phyloP scores from a whole-genome alignment of 1,284 basidiomycete genomes.

The Pseudozyma sp. region DNA sequence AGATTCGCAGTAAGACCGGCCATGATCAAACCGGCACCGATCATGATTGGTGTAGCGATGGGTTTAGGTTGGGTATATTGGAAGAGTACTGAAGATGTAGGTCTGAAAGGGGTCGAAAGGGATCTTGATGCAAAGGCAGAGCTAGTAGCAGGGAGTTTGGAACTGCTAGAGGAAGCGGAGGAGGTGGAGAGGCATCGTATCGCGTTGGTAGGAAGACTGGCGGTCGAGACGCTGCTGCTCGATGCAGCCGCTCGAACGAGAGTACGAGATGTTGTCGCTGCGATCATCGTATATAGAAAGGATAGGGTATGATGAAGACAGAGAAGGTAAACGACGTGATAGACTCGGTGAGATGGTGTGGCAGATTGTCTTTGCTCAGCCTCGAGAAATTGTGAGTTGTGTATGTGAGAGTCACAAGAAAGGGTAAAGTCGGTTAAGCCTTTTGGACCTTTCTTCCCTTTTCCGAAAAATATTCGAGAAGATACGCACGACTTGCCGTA shows the following conservation, averaged over 20 bases:
- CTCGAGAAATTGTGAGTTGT: background rate
- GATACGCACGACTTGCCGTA: background rate
- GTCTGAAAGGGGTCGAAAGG: slow-evolving; percentile 50
- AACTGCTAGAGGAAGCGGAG: background rate
- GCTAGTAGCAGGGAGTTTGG: background rate
- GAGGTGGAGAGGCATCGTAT: slow-evolving; percentile 13
- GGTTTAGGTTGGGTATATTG: slow-evolving; percentile 40
- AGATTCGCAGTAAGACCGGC: slow-evolving; percentile 60
- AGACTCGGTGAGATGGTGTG: slow-evolving; percentile 3
- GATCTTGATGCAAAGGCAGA: slow-evolving; percentile 22
- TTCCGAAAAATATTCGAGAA: slow-evolving; percentile 4
- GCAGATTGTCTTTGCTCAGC: slow-evolving; percentile 9
- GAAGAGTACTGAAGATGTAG: slow-evolving; percentile 34
- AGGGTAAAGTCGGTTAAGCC: slow-evolving; percentile 18
- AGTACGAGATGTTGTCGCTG: slow-evolving; percentile 17
- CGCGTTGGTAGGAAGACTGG: slow-evolving; percentile 2
- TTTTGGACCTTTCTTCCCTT: background rate
- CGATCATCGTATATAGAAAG: slow-evolving; percentile 7
- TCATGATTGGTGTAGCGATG: slow-evolving; percentile 59
- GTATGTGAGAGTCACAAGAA: slow-evolving; percentile 1
- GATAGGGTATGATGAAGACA: background rate
- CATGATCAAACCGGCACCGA: slow-evolving; percentile 59
- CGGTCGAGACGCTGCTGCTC: background rate
- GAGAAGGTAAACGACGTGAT: background rate
- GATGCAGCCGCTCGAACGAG: slow-evolving; percentile 13